Evolutionary conservation across 2,329 filamentous ascomycete species (phyloP), one percentile per base, ranked within the genome.

Genomic region (Fusarium scirpi): DNA sequence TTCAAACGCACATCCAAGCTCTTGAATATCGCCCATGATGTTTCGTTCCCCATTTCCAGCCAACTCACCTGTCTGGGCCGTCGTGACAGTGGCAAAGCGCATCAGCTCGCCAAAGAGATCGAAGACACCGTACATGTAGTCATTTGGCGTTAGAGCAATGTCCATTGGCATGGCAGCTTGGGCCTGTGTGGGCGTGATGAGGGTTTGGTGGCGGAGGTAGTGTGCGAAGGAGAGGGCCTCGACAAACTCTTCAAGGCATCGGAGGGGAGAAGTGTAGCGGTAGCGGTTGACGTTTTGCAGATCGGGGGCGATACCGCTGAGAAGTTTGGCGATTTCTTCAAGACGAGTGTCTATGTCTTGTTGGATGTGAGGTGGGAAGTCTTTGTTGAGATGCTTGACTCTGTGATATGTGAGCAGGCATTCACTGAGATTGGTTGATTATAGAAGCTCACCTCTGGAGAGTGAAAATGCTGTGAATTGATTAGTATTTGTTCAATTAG

Each of bases 81-180:
- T 92, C 27, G 90, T 90, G 8, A 94, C 94, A 53, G 97, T 96
- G 1, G 94, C 94, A 80, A 98, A 98, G 30, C 94, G 89, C 96
- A 99, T 99, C 84, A 98, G 86, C 83, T 99, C 96, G 41, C 96
- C 96, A 2, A 94, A 94, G 73, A 98, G 87, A 79, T 99, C 96
- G 76, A 97, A 98, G 4, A 99, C 82, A 11, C 95, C 96, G 68
- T 96, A 91, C 62, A 97, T 82, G 78, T 97, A 98, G 80, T 99
- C 96, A 58, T 95, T 89, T 27, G 90, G 86, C 3, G 92, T 93
- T 22, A 98, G 84, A 1, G 84, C 75, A 4, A 98, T 86, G 2
- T 84, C 85, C 0, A 82, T 67, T 0, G 83, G 84, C 10, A 90
- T 78, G 4, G 82, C 80, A 0, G 76, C 80, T 30, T 84, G 80